Base-by-base conservation (phyloP, 1,139 yeast species). In the Magnusiomyces suaveolens region DNA sequence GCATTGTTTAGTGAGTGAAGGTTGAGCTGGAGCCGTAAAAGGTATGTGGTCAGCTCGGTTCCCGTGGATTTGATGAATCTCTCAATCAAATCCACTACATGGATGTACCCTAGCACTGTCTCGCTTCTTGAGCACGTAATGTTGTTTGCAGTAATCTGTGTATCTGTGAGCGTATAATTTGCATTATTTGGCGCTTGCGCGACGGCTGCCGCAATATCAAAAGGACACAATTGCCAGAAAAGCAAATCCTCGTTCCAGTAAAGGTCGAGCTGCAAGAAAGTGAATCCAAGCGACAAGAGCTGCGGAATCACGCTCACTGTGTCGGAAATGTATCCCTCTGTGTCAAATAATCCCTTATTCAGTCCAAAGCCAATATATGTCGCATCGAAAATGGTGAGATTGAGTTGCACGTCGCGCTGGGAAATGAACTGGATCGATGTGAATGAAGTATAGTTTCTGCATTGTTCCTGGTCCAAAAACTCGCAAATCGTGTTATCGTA, bases 201-300 rank as follows among this genome's bases (percentile, higher is more conserved):
- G 4, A 33, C 29, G 24, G 50, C 25, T 18, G 8, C 43, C 4
- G 32, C 43, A 16, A 0, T 33, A 25, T 50, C 48, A 33, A 38
- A 50, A 16, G 92, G 92, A 63, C 95, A 86, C n/a, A 86, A 64
- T 62, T 83, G 87, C 83, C 95, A 83, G 56, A 68, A 71, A 46
- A 65, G 60, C 8, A 72, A 69, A 33, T 68, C 67, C 55, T 78
- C 78, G 64, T 82, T 82, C 79, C 84, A 83, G 67, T 83, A 87
- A 20, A 87, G 62, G 64, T 88, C 94, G 14, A 88, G 55, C 56
- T 77, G 71, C 26, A 84, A 64, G 0, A 77, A 68, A 57, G 78
- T 77, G 12, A 78, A 72, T 0, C 92, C 92, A 1, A 70, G 67
- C 47, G 70, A 67, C 49, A 87, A 64, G 18, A 82, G 58, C 3